Conservation (phyloP, 1,284 basidiomycete genomes). For the Sanghuangporus sanghuang region DNA sequence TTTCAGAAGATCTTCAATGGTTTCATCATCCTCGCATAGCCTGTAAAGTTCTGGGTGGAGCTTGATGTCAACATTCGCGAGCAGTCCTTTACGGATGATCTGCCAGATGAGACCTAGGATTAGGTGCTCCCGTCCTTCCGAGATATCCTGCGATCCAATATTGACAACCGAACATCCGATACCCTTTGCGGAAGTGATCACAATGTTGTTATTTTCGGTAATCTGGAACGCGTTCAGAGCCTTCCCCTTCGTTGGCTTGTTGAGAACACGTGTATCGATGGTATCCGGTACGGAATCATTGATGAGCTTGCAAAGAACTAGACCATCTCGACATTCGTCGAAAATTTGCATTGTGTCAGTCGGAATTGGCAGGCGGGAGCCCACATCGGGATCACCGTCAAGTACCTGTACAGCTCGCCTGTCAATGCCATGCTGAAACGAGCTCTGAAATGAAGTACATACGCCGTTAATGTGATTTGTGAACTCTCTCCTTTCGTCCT, state of each 20-base stretch:
- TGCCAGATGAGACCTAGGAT: conserved; percentile 99
- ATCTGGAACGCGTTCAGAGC: conserved; percentile 95
- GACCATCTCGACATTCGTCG: conserved; percentile 93
- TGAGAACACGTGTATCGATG: conserved; percentile 96
- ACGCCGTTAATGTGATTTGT: conserved; percentile 97
- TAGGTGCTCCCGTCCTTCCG: conserved; percentile 93
- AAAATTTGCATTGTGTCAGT: conserved; percentile 99
- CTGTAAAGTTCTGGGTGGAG: conserved; percentile 96
- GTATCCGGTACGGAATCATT: conserved; percentile 99
- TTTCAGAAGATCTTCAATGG: conserved; percentile 89
- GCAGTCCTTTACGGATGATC: conserved; percentile 90
- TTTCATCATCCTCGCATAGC: conserved; percentile 94
- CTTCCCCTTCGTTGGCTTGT: conserved; percentile 76
- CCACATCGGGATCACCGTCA: conserved; percentile 86
- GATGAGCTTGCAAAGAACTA: conserved; percentile 97
- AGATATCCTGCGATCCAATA: conserved; percentile 90
- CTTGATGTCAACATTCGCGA: conserved; percentile 97
- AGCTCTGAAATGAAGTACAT: conserved; percentile 24
- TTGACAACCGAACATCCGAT: conserved; percentile 99
- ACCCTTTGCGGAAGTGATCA: conserved; percentile 96
- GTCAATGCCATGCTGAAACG: conserved; percentile 9
- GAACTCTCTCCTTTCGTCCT: conserved; percentile 94
- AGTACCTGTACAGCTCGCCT: conserved; percentile 56
- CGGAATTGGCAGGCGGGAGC: conserved; percentile 83
- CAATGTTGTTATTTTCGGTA: conserved; percentile 99